Evolutionary conservation across 441 rosid genomes (phyloP).

Genomic region (Erodium moschatum): DNA sequence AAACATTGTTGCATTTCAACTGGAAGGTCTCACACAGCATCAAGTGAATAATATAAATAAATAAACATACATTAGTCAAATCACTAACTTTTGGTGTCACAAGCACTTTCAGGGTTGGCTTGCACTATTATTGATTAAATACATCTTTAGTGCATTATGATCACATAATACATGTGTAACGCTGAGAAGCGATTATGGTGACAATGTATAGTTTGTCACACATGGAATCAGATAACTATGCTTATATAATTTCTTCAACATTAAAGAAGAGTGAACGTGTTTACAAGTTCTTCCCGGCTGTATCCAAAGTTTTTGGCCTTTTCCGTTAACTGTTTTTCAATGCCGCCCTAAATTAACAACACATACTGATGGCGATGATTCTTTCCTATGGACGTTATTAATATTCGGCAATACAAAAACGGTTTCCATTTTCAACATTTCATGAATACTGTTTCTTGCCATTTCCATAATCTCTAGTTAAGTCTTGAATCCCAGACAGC

Average conservation of each 20-base stretch:
- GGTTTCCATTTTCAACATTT: neutral
- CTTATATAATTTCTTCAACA: neutral
- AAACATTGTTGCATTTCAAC: conserved; percentile 5
- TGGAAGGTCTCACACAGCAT: neutral
- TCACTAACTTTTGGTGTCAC: neutral
- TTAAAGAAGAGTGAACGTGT: neutral
- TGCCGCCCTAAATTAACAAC: neutral
- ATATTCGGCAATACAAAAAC: neutral
- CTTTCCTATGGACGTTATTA: neutral
- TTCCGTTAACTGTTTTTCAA: neutral
- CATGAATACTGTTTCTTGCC: neutral
- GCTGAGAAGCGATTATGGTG: neutral
- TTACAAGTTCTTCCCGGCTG: neutral
- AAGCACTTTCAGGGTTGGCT: neutral
- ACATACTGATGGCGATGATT: neutral
- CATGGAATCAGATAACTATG: neutral
- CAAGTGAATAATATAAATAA: neutral
- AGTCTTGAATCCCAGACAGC: neutral
- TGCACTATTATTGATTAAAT: neutral
- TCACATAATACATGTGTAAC: neutral
- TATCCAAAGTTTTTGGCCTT: neutral
- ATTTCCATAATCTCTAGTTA: neutral
- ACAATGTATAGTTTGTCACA: neutral
- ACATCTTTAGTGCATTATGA: neutral
- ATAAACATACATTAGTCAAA: neutral